Base-by-base conservation (phyloP, 495 filamentous ascomycete species). In the Penicillium bovifimosum region DNA sequence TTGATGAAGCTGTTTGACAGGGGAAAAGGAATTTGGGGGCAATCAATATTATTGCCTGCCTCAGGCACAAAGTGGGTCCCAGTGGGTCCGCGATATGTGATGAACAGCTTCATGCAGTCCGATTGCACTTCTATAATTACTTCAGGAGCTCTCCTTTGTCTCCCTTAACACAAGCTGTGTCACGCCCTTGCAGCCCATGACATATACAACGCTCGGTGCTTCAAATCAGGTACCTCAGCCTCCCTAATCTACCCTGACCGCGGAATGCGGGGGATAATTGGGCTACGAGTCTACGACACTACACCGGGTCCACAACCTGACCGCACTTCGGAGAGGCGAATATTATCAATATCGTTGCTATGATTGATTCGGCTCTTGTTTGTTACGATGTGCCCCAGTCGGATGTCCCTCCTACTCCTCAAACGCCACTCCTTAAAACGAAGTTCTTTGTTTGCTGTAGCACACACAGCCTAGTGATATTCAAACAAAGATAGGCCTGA, bases 381-480 rank as follows among this genome's bases (percentile, higher is more conserved):
- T 13, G 34, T 16, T n/a, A 5, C 13, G 6, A 16, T 13, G 13
- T 16, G 34, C 5, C n/a, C 4, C 32, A 36, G 11, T 16, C 4
- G 20, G 20, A 4, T 24, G 20, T 24, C 20, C 14, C n/a, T 16
- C 10, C 29, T 18, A 6, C n/a, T 9, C 0, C 13, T 5, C 45
- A 5, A 10, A 27, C 4, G 27, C 14, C 36, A 11, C 7, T 16
- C 27, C 20, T 9, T 9, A 6, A 34, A 20, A 8, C 29, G n/a
- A n/a, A n/a, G n/a, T 50, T 50, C 47, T 50, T 50, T 50, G 47
- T 50, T 50, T 41, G 10, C 29, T 32, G 47, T 28, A 50, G 36
- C 28, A 41, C 16, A 31, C 44, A 49, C 27, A 33, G 28, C 29
- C 29, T 27, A 17, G 38, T 42, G 47, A 38, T 38, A 38, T 11